Evolutionary conservation across 108 stramenopile genomes (phyloP), one percentile per base, ranked within the genome.

Genomic region (Cyclotella choctawhatcheeana): DNA sequence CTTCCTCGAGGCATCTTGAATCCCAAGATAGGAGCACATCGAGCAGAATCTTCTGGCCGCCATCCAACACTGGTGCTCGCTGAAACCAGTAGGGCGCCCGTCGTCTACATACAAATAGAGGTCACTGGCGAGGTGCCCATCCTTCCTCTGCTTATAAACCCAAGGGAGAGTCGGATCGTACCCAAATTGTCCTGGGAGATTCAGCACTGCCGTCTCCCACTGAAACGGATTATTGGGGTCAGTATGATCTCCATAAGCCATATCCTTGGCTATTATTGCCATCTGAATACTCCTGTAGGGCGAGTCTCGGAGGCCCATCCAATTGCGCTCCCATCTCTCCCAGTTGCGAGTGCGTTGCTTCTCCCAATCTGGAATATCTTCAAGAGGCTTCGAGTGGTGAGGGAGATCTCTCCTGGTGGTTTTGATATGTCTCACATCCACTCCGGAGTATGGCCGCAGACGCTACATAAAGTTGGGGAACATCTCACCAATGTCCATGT

Each of bases 401-500:
- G 1, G n/a, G 8, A 51, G 14, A 18, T 50, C 45, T 7, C 5
- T 27, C 47, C 26, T 31, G 17, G 18, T 30, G 14, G 2, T 37
- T 20, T 10, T 20, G 14, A 74, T 34, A 22, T 73, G 61, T 20
- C 60, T 62, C 2, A 84, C 17, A 54, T 80, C 83, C 16, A 84
- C 75, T 18, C 79, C 74, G 14, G 61, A 43, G 32, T 65, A 73
- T 2, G 13, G 12, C 35, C 55, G 33, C 0, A 44, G 14, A 21
- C 82, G 64, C 12, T 83, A 50, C 17, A 22, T 24, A 22, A 75
- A 80, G 29, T 86, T 86, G 3, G 69, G 47, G 58, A 86, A 86
- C 75, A 80, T 72, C 53, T 86, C 82, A 0, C 78, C 85, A 12
- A 76, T 53, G n/a, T n/a, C n/a, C n/a, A n/a, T n/a, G n/a, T n/a